These are phyloP conservation scores for Penicillium griseofulvum DNA, from an alignment of 2,329 filamentous ascomycete genomes.

Conservation along the genomic window DNA sequence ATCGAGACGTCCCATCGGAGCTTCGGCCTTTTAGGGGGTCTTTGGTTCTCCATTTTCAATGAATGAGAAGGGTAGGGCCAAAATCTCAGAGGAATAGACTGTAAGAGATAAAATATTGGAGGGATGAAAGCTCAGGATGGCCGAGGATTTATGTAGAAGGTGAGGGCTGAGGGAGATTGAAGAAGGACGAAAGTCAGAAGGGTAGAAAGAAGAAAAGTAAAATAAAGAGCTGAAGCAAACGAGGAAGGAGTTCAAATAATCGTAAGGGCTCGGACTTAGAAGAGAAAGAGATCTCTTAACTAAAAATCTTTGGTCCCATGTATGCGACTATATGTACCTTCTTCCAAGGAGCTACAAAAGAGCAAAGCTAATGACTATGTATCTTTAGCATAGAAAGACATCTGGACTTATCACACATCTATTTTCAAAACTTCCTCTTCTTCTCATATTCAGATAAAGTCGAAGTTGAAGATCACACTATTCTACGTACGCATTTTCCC, in stretches of 20 bases:
- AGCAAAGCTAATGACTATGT: neutral
- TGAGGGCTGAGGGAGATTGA: neutral
- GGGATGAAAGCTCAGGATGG: neutral
- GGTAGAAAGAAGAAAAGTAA: neutral
- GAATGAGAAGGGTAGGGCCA: no score
- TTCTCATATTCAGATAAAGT: neutral
- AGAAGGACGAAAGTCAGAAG: neutral
- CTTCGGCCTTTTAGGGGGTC: neutral
- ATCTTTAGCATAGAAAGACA: no score
- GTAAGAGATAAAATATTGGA: neutral
- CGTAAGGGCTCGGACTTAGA: neutral
- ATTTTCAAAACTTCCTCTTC: neutral
- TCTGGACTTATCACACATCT: neutral
- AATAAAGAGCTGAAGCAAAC: neutral
- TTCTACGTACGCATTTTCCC: neutral
- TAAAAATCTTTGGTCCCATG: neutral
- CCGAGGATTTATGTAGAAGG: neutral
- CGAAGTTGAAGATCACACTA: neutral
- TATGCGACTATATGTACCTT: neutral
- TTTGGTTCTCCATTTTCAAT: neutral
- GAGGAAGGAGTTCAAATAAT: neutral
- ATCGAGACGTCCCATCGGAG: conserved; percentile 20
- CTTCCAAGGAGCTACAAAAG: neutral
- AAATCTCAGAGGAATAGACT: neutral
- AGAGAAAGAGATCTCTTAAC: neutral